Evolutionary conservation across 208 protist species (phyloP).

Genomic region (Sergeia podlipaevii): DNA sequence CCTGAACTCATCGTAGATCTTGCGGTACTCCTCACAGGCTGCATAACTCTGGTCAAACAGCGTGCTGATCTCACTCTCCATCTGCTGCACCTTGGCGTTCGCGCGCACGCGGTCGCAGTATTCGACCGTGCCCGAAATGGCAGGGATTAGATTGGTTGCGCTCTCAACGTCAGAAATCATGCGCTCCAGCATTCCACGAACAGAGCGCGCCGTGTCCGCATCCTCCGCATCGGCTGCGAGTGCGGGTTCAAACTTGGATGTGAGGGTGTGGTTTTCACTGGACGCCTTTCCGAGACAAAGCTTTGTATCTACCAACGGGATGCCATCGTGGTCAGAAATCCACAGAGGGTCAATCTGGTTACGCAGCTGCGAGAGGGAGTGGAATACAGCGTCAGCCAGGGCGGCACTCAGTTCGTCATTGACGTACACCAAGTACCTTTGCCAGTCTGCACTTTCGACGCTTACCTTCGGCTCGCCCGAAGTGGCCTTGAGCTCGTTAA

Average conservation of each 20-base stretch:
- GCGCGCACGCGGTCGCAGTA: slow-evolving; percentile 62
- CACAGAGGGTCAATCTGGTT: slow-evolving; percentile 90
- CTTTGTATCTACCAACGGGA: slow-evolving; percentile 91
- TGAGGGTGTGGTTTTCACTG: slow-evolving; percentile 23
- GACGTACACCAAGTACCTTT: slow-evolving; percentile 89
- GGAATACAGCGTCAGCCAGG: slow-evolving; percentile 61
- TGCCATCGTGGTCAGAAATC: slow-evolving; percentile 84
- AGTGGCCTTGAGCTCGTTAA: slow-evolving; percentile 75
- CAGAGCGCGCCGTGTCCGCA: too few relatives aligned
- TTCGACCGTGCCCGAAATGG: slow-evolving; percentile 30
- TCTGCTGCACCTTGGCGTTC: slow-evolving; percentile 50
- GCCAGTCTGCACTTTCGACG: slow-evolving; percentile 59
- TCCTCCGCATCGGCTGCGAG: slow-evolving; percentile 19
- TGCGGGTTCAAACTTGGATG: slow-evolving; percentile 78
- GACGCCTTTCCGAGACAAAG: slow-evolving; percentile 75
- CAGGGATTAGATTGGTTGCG: slow-evolving; percentile 51
- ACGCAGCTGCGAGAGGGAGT: slow-evolving; percentile 73
- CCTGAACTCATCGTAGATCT: slow-evolving; percentile 85
- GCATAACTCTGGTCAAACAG: slow-evolving; percentile 75
- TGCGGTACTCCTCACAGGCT: slow-evolving; percentile 78
- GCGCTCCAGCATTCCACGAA: slow-evolving; percentile 53
- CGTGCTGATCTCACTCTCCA: slow-evolving; percentile 64
- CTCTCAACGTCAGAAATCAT: slow-evolving; percentile 67
- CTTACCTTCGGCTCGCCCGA: slow-evolving; percentile 27
- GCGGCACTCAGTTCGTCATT: slow-evolving; percentile 81